These are phyloP conservation scores for Comarum palustre DNA, from an alignment of 306 rosid genomes.

Conservation along the genomic window DNA sequence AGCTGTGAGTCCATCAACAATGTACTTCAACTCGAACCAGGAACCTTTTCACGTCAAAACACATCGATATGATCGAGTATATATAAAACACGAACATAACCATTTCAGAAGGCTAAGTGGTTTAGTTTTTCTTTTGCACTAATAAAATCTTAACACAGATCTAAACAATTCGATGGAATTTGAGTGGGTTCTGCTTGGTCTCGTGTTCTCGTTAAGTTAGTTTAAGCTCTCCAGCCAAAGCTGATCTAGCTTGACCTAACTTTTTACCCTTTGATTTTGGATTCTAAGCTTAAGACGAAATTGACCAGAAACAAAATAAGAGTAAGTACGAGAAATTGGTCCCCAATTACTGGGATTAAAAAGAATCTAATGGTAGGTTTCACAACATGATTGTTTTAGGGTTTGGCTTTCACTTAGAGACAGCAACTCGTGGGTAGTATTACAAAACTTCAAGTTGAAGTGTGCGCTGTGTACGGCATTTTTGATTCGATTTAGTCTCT, in stretches of 20 bases:
- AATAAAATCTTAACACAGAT: not conserved
- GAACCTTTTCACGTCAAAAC: not conserved
- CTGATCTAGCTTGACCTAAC: not conserved
- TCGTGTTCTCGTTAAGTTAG: slow-evolving; percentile 13
- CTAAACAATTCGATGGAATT: not conserved
- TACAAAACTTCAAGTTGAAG: slow-evolving; percentile 21
- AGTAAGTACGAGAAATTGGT: not conserved
- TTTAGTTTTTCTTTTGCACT: not conserved
- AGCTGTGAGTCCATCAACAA: not conserved
- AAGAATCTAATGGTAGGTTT: slow-evolving; percentile 10
- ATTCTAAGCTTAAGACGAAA: slow-evolving; percentile 8
- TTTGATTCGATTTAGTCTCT: slow-evolving; percentile 10
- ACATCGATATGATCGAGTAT: not conserved
- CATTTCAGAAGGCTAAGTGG: not conserved
- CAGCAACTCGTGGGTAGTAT: slow-evolving; percentile 18
- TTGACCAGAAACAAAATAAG: not conserved
- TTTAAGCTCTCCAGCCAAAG: slow-evolving; percentile 1
- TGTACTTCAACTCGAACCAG: not conserved
- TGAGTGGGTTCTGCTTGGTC: not conserved
- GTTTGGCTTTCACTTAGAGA: slow-evolving; percentile 19
- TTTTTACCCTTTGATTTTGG: not conserved
- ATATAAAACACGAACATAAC: not conserved
- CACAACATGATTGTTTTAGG: not conserved
- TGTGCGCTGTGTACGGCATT: slow-evolving; percentile 24
- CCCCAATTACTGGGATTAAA: not conserved